phyloP scores from a whole-genome alignment of 2,329 filamentous ascomycete genomes.

The Penicillium sp. region DNA sequence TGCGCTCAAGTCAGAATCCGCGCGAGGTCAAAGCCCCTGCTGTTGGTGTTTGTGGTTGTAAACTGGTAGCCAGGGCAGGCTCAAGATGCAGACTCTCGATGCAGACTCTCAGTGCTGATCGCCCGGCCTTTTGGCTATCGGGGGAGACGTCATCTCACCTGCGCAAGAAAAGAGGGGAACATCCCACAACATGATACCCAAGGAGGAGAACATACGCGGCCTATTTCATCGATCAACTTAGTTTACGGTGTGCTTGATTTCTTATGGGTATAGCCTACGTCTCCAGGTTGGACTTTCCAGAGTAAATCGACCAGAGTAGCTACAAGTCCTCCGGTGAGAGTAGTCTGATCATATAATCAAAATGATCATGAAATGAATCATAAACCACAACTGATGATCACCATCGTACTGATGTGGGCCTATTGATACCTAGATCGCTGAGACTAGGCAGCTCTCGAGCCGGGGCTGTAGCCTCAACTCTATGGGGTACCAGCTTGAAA shows the following conservation, averaged over 20 bases:
- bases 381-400: not conserved
- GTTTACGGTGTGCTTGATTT: not conserved
- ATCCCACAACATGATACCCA: slow-evolving; percentile 15
- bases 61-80: slow-evolving; percentile 18
- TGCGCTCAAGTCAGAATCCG: slow-evolving; percentile 1
- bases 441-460: not conserved
- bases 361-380: not conserved
- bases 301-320: no score
- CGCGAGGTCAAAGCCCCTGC: slow-evolving; percentile 21
- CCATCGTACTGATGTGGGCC: not conserved
- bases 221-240: slow-evolving; percentile 5
- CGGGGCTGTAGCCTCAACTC: not conserved
- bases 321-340: not conserved
- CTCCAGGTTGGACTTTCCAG: no score
- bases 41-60: not conserved
- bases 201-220: slow-evolving; percentile 16
- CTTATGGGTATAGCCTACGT: no score
- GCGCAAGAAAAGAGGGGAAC: slow-evolving; percentile 21
- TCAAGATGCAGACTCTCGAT: not conserved
- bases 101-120: slow-evolving; percentile 9
- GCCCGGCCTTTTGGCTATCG: slow-evolving; percentile 12
- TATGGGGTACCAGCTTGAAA: not conserved
- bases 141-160: slow-evolving; percentile 23
- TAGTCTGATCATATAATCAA: not conserved
- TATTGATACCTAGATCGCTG: not conserved